Percentiles rank a stretch among this genome's conserved stretches.
These are phyloP conservation scores for Mortierella alpina DNA, from an alignment of 192 early-diverging fungal genomes.

Conservation along the genomic window DNA sequence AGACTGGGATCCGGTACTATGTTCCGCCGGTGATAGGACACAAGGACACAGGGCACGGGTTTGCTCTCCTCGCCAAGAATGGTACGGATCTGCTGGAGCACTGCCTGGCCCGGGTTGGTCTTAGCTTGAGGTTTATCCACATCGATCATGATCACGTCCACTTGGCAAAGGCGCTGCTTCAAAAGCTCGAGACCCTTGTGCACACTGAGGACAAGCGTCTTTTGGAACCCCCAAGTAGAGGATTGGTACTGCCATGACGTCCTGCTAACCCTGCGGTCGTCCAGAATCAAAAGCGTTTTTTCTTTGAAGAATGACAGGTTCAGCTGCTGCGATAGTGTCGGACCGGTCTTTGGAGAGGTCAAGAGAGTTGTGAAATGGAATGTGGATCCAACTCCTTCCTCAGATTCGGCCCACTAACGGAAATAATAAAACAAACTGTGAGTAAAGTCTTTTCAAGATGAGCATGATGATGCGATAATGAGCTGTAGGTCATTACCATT, in stretches of 20 bases:
- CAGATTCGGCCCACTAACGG: constrained; percentile 43
- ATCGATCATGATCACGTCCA: constrained; percentile 53
- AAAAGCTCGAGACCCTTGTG: constrained; percentile 39
- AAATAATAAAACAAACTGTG: background rate
- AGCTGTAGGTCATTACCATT: constrained; percentile 20
- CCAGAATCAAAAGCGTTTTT: constrained; percentile 40
- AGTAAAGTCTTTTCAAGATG: background rate
- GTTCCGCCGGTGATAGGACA: constrained; percentile 40
- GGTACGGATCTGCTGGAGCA: constrained; percentile 31
- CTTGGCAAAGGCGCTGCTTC: constrained; percentile 14
- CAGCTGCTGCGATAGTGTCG: constrained; percentile 29
- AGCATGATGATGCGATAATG: too few relatives aligned
- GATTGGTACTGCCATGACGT: constrained; percentile 51
- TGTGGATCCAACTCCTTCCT: constrained; percentile 48
- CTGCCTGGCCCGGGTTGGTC: constrained; percentile 31
- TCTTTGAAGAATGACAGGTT: constrained; percentile 45
- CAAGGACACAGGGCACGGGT: constrained; percentile 39
- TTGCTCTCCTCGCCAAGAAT: constrained; percentile 15
- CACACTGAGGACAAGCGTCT: constrained; percentile 29
- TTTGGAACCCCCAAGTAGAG: constrained; percentile 47
- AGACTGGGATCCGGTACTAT: background rate
- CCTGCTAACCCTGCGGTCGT: constrained; percentile 44
- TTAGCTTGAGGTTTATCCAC: constrained; percentile 40
- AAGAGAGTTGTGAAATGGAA: constrained; percentile 45
- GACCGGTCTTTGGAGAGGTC: constrained; percentile 21